These are phyloP conservation scores for Tritrichomonas foetus DNA, from an alignment of 208 protist genomes.

Conservation along the genomic window DNA sequence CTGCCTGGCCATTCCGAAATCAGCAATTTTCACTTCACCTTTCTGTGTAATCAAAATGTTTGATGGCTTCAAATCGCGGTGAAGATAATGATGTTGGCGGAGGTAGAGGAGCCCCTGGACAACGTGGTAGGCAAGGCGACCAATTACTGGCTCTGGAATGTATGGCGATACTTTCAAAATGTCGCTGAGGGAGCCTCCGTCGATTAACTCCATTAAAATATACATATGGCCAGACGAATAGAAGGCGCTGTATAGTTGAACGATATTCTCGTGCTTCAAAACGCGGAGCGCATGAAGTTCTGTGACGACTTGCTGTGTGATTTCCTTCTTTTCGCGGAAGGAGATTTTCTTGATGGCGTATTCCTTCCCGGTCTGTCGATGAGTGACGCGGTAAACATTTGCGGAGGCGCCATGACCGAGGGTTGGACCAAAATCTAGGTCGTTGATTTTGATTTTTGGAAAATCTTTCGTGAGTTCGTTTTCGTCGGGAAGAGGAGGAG, in stretches of 20 bases:
- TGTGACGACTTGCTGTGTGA: background rate
- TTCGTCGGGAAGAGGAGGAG: too few species aligned
- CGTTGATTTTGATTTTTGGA: background rate
- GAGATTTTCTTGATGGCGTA: background rate
- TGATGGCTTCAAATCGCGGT: constrained; percentile 34
- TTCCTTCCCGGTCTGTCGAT: background rate
- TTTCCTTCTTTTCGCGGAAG: background rate
- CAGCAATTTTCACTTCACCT: constrained; percentile 41
- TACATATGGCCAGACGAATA: background rate
- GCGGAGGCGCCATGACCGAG: background rate
- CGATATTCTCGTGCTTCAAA: background rate
- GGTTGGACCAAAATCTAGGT: background rate
- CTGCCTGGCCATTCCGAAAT: background rate
- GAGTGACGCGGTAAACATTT: background rate
- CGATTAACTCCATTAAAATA: constrained; percentile 1
- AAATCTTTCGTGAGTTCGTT: background rate
- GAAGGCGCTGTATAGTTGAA: background rate
- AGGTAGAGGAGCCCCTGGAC: background rate
- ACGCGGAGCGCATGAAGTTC: background rate
- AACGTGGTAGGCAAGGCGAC: background rate
- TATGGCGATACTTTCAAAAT: background rate
- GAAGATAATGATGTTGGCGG: background rate
- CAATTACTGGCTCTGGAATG: background rate
- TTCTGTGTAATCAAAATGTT: background rate
- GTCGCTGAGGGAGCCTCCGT: background rate